These are phyloP conservation scores for Penicillium sp. DNA, from an alignment of 2,329 filamentous ascomycete species.

Conservation along the genomic window DNA sequence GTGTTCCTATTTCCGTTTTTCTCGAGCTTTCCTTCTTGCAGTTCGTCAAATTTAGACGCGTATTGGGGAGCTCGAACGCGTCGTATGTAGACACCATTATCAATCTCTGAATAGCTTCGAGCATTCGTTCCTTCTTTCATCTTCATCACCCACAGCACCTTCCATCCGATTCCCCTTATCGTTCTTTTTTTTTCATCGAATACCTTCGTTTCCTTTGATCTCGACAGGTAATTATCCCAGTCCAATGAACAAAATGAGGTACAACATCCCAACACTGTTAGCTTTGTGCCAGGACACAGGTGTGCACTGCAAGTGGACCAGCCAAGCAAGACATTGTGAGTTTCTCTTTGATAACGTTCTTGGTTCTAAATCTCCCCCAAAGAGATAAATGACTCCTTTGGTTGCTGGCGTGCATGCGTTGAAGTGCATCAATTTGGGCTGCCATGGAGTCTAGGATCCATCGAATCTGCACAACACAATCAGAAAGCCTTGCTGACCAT, in stretches of 20 bases:
- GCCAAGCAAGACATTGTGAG: slow-evolving; percentile 35
- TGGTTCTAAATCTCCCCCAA: not conserved
- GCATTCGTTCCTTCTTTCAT: slow-evolving; percentile 3
- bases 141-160: not conserved
- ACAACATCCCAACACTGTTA: slow-evolving; percentile 40
- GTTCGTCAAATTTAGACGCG: not conserved
- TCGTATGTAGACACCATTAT: not conserved
- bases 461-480: not conserved
- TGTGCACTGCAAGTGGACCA: slow-evolving; percentile 27
- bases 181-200: not conserved
- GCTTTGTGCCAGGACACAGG: slow-evolving; percentile 32
- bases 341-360: not conserved
- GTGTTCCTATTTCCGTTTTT: not conserved
- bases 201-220: slow-evolving; percentile 1
- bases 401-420: not conserved
- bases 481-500: slow-evolving; percentile 4
- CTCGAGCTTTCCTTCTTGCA: not conserved
- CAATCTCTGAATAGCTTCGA: not conserved
- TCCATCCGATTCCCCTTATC: not conserved
- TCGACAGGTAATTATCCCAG: slow-evolving; percentile 8
- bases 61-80: not conserved
- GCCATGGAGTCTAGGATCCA: not conserved
- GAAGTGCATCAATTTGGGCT: not conserved
- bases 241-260: slow-evolving; percentile 31
- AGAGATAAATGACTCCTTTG: not conserved